These are phyloP conservation scores for Mycena chlorophos DNA, from an alignment of 768 basidiomycete genomes.

Conservation along the genomic window DNA sequence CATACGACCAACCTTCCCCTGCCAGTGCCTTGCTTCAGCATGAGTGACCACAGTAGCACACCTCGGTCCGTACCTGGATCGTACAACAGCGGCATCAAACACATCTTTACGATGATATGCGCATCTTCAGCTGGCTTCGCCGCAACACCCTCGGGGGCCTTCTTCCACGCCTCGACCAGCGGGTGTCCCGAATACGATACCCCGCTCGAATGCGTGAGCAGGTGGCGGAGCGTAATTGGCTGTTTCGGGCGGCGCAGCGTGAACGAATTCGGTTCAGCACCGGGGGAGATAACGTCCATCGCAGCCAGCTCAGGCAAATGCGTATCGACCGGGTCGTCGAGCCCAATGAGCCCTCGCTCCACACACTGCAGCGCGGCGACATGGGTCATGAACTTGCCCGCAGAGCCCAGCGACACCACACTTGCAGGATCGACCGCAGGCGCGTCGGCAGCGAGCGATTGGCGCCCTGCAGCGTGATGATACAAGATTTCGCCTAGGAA, in stretches of 20 bases:
- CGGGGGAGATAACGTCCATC: constrained; percentile 5
- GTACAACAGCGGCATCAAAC: constrained; percentile 9
- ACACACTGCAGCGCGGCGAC: constrained; percentile 17
- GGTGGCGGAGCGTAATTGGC: constrained; percentile 18
- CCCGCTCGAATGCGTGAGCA: constrained; percentile 19
- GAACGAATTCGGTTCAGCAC: constrained; percentile 9
- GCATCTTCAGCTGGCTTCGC: not conserved
- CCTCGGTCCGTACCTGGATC: constrained; percentile 2
- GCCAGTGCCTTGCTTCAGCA: not conserved
- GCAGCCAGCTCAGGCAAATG: constrained; percentile 9
- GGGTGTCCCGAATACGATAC: constrained; percentile 6
- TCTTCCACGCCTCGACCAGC: constrained; percentile 7
- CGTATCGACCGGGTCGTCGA: constrained; percentile 12
- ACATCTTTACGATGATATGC: not conserved
- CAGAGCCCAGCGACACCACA: constrained; percentile 12
- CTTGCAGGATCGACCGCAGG: constrained; percentile 5
- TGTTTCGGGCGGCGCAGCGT: not conserved
- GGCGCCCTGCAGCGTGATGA: constrained; percentile 12
- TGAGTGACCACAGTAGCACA: not conserved
- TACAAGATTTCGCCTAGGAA: constrained; percentile 8
- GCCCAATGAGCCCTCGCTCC: constrained; percentile 1
- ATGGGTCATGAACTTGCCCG: constrained; percentile 18
- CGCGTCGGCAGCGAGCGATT: constrained; percentile 5
- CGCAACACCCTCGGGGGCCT: constrained; percentile 3
- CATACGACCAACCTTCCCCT: constrained; percentile 17